Evolutionary conservation across 208 protist species (phyloP), one percentile per base, ranked within the genome.

Genomic region (Trypanosoma brucei): DNA sequence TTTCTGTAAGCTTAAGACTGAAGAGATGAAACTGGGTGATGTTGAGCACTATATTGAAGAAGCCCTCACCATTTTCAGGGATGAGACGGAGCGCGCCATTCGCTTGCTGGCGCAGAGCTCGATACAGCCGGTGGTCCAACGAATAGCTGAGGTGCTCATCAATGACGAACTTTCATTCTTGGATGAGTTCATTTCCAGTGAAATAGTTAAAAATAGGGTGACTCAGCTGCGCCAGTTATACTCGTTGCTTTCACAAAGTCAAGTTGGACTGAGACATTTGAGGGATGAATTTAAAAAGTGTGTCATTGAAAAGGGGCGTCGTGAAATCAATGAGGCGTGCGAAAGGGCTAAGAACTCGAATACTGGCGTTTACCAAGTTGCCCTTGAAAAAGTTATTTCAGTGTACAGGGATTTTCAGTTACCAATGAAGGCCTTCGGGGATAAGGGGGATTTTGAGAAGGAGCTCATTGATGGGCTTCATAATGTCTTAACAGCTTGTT

Each of bases 81-180:
- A 75, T 33, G 83, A 93, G 55, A 68, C 78, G 34, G 55, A 78
- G 3, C 66, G 76, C 8, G 79, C 68, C 6, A 70, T 66, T 36
- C 87, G 76, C 55, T 75, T 88, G 64, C 69, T 92, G 22, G 68
- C 56, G n/a, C 68, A 68, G n/a, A 67, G 55, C 22, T 87, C 86
- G 14, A 79, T 85, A 49, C 68, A 60, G 37, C 65, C 73, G 34
- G 74, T 92, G 42, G 64, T 79, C 49, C 59, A 70, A 39, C 42
- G 46, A 49, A 50, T 92, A 7, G 58, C 80, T 37, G 61, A 79
- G 36, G 64, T 83, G 36, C 67, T 88, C 6, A 72, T 92, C 52
- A 60, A 76, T 51, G 61, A 74, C 3, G 72, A 88, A 62, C 59
- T 72, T 53, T 53, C 68, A n/a, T 88, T 78, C 60, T 58, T 92